phyloP scores from a whole-genome alignment of 2,329 filamentous ascomycete species.

The Ceratocystis lukuohia region DNA sequence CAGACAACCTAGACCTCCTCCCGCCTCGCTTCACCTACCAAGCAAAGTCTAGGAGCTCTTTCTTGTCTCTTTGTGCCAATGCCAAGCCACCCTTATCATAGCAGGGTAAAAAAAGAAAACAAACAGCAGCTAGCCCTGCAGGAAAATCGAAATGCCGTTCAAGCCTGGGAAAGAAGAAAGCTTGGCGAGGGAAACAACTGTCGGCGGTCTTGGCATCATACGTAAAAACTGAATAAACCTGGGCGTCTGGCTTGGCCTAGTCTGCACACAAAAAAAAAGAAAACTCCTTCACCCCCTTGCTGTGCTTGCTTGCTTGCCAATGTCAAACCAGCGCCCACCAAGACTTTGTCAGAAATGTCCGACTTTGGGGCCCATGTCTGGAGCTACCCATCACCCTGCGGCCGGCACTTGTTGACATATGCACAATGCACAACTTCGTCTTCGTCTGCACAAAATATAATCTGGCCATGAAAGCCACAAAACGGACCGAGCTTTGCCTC shows the following conservation, averaged over 20 bases:
- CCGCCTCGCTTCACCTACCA: neutral
- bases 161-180: neutral
- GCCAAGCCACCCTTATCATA: neutral
- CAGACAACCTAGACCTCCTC: neutral
- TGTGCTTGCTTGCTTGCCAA: neutral
- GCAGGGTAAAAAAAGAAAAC: neutral
- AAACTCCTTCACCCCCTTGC: neutral
- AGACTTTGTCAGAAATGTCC: too few relatives aligned
- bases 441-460: neutral
- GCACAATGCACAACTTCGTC: neutral
- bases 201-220: neutral
- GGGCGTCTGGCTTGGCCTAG: neutral
- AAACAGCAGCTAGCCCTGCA: neutral
- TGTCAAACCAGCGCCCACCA: neutral
- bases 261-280: neutral
- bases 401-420: slow-evolving; percentile 3
- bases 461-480: neutral
- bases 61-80: neutral
- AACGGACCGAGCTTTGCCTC: neutral
- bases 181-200: neutral
- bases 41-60: neutral
- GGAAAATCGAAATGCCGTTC: neutral
- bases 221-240: neutral
- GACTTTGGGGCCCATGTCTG: neutral
- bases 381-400: neutral